A percentile compares a stretch with the other conserved stretches of the same genome.
Evolutionary conservation across 2,329 filamentous ascomycete species (phyloP).

Genomic region (Zymoseptoria pseudotritici): DNA sequence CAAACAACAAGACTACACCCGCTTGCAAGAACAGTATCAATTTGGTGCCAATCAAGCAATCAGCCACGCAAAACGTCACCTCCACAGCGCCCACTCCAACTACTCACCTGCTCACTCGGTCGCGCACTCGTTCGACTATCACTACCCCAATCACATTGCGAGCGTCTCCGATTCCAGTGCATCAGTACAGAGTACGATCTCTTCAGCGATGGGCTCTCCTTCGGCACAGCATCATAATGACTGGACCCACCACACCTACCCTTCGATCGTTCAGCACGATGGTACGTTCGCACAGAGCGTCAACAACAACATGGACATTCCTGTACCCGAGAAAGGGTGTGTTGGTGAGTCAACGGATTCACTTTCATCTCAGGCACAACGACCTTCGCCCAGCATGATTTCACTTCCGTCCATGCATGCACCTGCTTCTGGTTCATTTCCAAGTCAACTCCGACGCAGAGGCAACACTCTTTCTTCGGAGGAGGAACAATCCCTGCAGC

Average conservation of each 20-base stretch:
- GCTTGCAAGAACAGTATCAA: conserved; percentile 31
- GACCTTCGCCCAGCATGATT: background rate
- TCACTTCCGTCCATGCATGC: background rate
- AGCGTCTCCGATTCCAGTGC: conserved; percentile 46
- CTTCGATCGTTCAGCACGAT: conserved; percentile 55
- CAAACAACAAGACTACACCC: conserved; percentile 28
- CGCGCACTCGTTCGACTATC: conserved; percentile 40
- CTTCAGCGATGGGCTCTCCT: conserved; percentile 45
- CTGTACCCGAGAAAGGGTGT: conserved; percentile 41
- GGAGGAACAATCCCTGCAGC: background rate
- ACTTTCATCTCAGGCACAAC: background rate
- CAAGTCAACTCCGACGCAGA: background rate
- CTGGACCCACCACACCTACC: conserved; percentile 47
- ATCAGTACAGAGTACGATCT: conserved; percentile 41
- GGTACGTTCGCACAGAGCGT: conserved; percentile 50
- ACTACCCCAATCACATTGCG: conserved; percentile 38
- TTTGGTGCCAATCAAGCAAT: conserved; percentile 31
- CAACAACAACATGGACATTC: conserved; percentile 46
- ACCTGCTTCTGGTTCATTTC: background rate
- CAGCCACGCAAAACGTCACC: conserved; percentile 31
- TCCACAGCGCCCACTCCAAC: conserved; percentile 32
- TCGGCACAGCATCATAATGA: conserved; percentile 56
- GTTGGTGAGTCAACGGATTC: conserved; percentile 41
- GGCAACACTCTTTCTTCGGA: no score
- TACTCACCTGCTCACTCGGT: conserved; percentile 39